A percentile compares a stretch with the other conserved stretches of the same genome.
Conservation (phyloP, 257 asterid species). For the Rehmannia glutinosa region DNA sequence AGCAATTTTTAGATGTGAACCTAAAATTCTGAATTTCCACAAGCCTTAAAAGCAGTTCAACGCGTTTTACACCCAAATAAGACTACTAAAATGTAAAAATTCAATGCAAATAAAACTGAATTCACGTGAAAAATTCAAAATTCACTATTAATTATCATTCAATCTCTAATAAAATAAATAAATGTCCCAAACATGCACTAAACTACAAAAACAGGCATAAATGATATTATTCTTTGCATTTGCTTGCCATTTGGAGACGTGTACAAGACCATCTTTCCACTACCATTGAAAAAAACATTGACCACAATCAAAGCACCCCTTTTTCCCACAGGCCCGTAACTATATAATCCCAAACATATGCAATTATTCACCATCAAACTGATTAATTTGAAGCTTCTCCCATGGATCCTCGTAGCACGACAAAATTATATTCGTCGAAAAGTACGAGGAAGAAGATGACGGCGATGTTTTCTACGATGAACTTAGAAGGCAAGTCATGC, state of each 20-base stretch:
- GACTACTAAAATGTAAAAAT: slow-evolving; percentile 11
- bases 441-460: slow-evolving; percentile 25
- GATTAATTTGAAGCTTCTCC: not conserved
- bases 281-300: slow-evolving; percentile 23
- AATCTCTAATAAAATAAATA: slow-evolving; percentile 10
- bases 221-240: slow-evolving; percentile 6
- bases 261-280: slow-evolving; percentile 17
- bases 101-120: slow-evolving; percentile 28
- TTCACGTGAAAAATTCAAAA: slow-evolving; percentile 8
- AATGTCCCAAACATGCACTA: slow-evolving; percentile 20
- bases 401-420: slow-evolving; percentile 32
- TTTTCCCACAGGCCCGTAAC: not conserved
- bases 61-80: slow-evolving; percentile 5
- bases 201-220: slow-evolving; percentile 37
- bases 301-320: slow-evolving; percentile 30
- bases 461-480: slow-evolving; percentile 55
- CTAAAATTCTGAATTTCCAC: not conserved
- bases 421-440: not conserved
- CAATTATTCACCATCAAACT: not conserved
- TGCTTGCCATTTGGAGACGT: slow-evolving; percentile 37
- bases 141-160: slow-evolving; percentile 11
- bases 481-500: slow-evolving; percentile 41
- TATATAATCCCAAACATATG: slow-evolving; percentile 9
- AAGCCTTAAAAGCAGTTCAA: slow-evolving; percentile 12
- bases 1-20: not conserved